A percentile compares a stretch with the other conserved stretches of the same genome.
phyloP scores from a whole-genome alignment of 176 grass and related monocot genomes.

The Pontederia paniculata region DNA sequence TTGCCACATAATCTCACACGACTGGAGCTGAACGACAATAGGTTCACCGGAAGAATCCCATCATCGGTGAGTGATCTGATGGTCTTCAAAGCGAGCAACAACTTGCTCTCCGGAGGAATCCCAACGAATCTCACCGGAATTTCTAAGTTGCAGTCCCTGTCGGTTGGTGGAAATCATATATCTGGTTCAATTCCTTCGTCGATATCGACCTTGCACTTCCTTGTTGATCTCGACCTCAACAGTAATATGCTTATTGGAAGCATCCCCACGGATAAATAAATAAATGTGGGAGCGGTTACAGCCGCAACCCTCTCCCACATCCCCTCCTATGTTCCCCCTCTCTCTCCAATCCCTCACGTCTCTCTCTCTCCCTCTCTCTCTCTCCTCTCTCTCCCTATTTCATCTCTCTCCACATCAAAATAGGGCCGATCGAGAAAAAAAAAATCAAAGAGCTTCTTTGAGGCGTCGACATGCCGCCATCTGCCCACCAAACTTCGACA shows the following conservation, averaged over 20 bases:
- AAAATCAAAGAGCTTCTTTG: no score
- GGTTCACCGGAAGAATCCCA: constrained; percentile 46
- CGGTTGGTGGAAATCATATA: constrained; percentile 13
- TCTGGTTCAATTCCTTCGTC: constrained; percentile 15
- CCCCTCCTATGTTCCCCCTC: no score
- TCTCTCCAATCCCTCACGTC: no score
- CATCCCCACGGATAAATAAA: constrained; percentile 19
- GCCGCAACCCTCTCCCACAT: no score
- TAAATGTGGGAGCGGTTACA: no score
- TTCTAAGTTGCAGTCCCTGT: constrained; percentile 25
- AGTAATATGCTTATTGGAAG: constrained; percentile 14
- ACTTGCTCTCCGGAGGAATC: constrained; percentile 35
- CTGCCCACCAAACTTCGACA: no score
- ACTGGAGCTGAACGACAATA: constrained; percentile 54
- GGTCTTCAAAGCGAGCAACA: constrained; percentile 47
- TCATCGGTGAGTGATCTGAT: background rate
- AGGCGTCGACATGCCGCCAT: no score
- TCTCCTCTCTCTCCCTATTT: no score
- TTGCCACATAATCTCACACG: constrained; percentile 24
- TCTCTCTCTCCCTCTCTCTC: no score
- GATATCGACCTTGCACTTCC: background rate
- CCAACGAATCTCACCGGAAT: constrained; percentile 28
- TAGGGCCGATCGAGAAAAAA: no score
- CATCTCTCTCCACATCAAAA: no score
- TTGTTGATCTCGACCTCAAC: constrained; percentile 20